These are phyloP conservation scores for Metschnikowia borealis DNA, from an alignment of 805 yeast species.

Conservation along the genomic window DNA sequence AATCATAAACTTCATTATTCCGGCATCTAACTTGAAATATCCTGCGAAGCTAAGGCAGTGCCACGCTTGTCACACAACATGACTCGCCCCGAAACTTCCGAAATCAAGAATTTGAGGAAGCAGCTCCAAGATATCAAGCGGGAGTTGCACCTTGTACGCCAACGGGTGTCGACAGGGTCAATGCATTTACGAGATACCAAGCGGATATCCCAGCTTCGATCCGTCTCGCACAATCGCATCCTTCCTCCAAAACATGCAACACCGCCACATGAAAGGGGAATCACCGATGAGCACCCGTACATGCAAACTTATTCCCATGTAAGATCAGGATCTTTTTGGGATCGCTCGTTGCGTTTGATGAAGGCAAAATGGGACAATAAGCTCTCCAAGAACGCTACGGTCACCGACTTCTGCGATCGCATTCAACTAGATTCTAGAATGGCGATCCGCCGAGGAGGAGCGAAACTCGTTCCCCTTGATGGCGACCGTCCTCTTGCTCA, in stretches of 20 bases:
- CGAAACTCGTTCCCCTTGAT: conserved; percentile 34
- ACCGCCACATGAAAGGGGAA: background rate
- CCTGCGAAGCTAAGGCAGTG: background rate
- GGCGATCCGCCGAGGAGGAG: background rate
- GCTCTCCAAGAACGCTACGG: conserved; percentile 28
- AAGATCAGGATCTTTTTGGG: background rate
- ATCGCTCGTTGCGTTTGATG: background rate
- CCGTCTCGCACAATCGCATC: background rate
- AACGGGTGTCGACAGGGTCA: background rate
- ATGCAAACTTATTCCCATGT: background rate
- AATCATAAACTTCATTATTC: background rate
- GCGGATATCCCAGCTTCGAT: background rate
- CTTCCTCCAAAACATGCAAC: background rate
- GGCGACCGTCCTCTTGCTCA: conserved; percentile 18
- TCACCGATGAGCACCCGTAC: background rate
- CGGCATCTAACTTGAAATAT: background rate
- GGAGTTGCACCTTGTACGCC: background rate
- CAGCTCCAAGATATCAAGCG: background rate
- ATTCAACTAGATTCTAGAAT: conserved; percentile 26
- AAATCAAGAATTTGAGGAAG: background rate
- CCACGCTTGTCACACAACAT: background rate
- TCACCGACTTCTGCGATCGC: conserved; percentile 45
- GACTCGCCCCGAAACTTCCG: background rate
- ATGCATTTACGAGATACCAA: conserved; percentile 1
- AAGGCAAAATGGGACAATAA: conserved; percentile 9